Evolutionary conservation across 2,329 filamentous ascomycete species (phyloP), one percentile per base, ranked within the genome.

Genomic region (Mycosphaerella arachidis): DNA sequence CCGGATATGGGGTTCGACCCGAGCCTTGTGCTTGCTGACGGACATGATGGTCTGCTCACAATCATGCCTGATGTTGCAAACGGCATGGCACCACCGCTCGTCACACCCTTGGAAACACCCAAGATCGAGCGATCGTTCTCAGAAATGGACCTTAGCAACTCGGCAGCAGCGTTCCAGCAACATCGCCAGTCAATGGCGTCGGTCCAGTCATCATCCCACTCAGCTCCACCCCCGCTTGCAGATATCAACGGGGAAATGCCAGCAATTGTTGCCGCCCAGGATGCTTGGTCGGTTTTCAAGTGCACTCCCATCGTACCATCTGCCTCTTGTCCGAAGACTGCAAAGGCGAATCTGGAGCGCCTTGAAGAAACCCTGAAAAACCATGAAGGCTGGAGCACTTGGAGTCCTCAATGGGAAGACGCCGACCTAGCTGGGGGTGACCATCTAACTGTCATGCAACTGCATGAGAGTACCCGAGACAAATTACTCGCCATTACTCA

Each of bases 401-500:
- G 81, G 81, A 74, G 73, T 48, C 78, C 79, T n/a, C 70, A 75
- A 12, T 79, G 78, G 74, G 75, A 81, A 51, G 79, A 82, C 33
- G 66, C 74, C 7, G 79, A 82, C 56, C 76, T 78, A 55, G 73
- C 77, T 20, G 75, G 74, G n/a, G 76, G 76, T 35, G 77, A 80
- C 31, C 74, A 77, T 46, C 71, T 82, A 46, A 73, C 73, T 4
- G 78, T 82, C 12, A 76, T 80, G 67, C 78, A 76, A 37, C 69
- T 82, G 53, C 79, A 80, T 50, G 80, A 82, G 57, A 75, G 80
- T 48, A 86, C 86, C 2, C 80, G 87, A 33, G 87, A 90, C 70
- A 86, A 85, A 70, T 82, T 90, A 67, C 80, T 89, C n/a, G 86
- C 86, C 53, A 88, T 89, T 62, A 88, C 86, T 0, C 87, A 89